Conservation (phyloP, 495 filamentous ascomycete genomes). For the Emericellopsis terricola region DNA sequence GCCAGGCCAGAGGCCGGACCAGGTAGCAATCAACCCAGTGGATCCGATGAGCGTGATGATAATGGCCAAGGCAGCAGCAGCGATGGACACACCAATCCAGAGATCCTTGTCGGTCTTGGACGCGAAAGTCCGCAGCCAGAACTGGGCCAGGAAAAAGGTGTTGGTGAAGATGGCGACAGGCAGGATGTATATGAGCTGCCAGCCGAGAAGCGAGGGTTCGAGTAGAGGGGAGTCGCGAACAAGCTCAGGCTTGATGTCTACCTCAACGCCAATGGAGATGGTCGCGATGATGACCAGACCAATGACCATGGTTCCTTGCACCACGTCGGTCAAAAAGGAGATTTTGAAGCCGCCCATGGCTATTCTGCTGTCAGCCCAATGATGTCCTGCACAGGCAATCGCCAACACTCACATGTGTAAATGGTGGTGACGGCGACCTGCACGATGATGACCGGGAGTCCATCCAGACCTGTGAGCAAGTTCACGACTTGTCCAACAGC, state of each 20-base stretch:
- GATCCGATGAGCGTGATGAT: conserved; percentile 49
- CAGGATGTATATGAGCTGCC: conserved; percentile 63
- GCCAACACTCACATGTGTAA: conserved; percentile 45
- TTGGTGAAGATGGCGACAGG: conserved; percentile 60
- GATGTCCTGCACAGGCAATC: background rate
- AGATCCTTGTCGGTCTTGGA: conserved; percentile 60
- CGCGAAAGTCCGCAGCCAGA: conserved; percentile 71
- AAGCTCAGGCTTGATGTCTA: conserved; percentile 44
- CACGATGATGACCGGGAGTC: conserved; percentile 55
- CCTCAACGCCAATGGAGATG: conserved; percentile 53
- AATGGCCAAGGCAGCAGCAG: conserved; percentile 37
- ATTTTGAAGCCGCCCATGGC: conserved; percentile 60
- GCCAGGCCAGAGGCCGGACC: conserved; percentile 46
- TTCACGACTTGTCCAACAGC: conserved; percentile 55
- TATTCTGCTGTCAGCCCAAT: conserved; percentile 12
- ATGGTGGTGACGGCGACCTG: conserved; percentile 55
- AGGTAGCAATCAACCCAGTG: conserved; percentile 53
- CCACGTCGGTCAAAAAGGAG: conserved; percentile 62
- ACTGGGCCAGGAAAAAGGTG: conserved; percentile 60
- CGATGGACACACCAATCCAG: conserved; percentile 48
- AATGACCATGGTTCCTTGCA: conserved; percentile 58
- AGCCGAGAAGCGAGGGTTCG: conserved; percentile 43
- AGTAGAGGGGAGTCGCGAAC: conserved; percentile 43
- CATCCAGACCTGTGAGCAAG: conserved; percentile 51
- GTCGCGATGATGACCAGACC: conserved; percentile 48